Conservation (phyloP, 2,329 filamentous ascomycete species). For the Colletotrichum lentis region DNA sequence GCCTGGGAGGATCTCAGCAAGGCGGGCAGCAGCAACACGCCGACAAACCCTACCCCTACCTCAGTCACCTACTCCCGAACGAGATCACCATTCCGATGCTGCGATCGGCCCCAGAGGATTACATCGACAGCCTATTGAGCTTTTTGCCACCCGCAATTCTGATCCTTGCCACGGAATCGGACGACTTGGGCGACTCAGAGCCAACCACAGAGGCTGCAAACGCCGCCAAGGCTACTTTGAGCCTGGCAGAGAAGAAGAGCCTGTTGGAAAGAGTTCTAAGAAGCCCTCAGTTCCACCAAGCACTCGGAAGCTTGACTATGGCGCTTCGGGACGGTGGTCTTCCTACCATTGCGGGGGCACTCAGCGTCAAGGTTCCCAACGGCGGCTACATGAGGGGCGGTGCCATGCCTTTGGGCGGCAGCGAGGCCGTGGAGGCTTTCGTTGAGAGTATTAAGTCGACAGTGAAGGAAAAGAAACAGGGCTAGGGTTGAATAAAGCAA, state of each 20-base stretch:
- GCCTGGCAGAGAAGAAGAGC: conserved; percentile 77
- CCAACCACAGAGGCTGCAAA: conserved; percentile 73
- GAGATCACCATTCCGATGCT: conserved; percentile 81
- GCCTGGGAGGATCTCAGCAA: conserved; percentile 46
- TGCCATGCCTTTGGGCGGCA: conserved; percentile 84
- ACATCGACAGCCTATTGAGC: conserved; percentile 77
- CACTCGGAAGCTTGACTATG: conserved; percentile 82
- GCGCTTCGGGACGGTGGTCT: conserved; percentile 90
- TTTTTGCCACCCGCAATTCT: conserved; percentile 83
- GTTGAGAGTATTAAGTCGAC: conserved; percentile 86
- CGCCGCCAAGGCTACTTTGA: conserved; percentile 77
- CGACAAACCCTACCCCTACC: conserved; percentile 77
- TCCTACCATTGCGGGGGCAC: conserved; percentile 86
- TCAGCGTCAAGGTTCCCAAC: conserved; percentile 82
- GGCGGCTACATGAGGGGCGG: conserved; percentile 82
- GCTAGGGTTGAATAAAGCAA: neutral
- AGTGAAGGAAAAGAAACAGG: conserved; percentile 65
- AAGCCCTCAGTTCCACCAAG: conserved; percentile 91
- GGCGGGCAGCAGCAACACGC: conserved; percentile 47
- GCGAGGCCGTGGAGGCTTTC: conserved; percentile 89
- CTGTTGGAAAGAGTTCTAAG: conserved; percentile 83
- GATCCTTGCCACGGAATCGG: conserved; percentile 73
- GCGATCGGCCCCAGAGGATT: conserved; percentile 68
- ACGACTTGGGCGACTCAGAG: conserved; percentile 67
- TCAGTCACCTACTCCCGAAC: conserved; percentile 84